A percentile compares a stretch with the other conserved stretches of the same genome.
Conservation (phyloP, 306 rosid genomes). For the Pachyrhizus erosus region DNA sequence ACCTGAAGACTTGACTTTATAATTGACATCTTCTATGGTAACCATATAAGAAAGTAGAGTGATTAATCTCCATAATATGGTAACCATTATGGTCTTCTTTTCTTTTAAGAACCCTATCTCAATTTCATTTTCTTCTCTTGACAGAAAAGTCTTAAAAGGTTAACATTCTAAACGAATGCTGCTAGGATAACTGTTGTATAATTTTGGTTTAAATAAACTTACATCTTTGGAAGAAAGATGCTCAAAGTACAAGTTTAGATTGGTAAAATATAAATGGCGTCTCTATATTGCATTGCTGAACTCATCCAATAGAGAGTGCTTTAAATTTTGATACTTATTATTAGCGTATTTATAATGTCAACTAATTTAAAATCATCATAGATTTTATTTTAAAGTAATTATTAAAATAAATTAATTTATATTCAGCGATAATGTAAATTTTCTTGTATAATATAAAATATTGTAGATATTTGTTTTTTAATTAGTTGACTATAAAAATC, state of each 20-base stretch:
- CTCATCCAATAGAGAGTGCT: background rate
- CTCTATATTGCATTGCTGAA: background rate
- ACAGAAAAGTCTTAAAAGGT: too few species aligned
- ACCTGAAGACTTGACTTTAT: background rate
- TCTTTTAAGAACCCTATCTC: background rate
- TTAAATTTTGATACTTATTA: background rate
- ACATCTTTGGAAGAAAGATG: background rate
- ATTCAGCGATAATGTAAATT: background rate
- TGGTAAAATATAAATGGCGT: background rate
- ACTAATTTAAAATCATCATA: background rate
- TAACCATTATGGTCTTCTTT: background rate
- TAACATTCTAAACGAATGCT: background rate
- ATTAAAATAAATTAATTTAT: background rate
- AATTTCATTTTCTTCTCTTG: too few species aligned
- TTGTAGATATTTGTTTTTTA: background rate
- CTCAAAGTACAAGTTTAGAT: background rate
- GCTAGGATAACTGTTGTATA: background rate
- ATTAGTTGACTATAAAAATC: background rate
- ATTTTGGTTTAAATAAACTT: background rate
- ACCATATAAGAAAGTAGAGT: background rate
- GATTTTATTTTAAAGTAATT: background rate
- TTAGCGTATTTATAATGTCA: background rate
- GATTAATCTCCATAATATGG: conserved; percentile 5
- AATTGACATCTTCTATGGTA: conserved; percentile 11
- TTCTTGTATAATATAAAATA: background rate